Percentiles rank a stretch among this genome's conserved stretches.
Conservation (phyloP, 441 rosid species). For the Breynia disticha region DNA sequence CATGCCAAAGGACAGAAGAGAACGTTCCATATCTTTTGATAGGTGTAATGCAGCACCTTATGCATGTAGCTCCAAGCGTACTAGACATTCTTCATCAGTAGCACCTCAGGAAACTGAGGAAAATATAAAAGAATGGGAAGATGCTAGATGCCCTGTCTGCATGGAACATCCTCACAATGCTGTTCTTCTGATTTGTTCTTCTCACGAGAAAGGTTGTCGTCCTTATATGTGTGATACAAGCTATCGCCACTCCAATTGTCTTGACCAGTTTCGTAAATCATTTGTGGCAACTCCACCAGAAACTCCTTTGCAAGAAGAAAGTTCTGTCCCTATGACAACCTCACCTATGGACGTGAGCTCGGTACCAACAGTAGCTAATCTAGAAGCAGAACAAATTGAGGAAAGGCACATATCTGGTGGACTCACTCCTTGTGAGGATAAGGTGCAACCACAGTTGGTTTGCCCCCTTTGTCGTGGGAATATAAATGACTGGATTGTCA, state of each 20-base stretch:
- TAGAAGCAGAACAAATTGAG: conserved; percentile 29
- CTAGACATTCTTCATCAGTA: conserved; percentile 26
- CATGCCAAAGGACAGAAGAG: conserved; percentile 75
- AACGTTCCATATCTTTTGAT: conserved; percentile 46
- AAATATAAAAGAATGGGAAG: conserved; percentile 60
- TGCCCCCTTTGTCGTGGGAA: conserved; percentile 93
- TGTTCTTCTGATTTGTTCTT: conserved; percentile 59
- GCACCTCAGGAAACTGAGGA: conserved; percentile 31
- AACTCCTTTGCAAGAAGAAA: conserved; percentile 27
- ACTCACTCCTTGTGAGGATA: conserved; percentile 26
- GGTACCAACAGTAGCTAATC: conserved; percentile 23
- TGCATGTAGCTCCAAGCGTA: conserved; percentile 34
- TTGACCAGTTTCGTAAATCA: conserved; percentile 72
- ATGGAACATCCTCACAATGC: conserved; percentile 89
- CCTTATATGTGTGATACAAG: conserved; percentile 83
- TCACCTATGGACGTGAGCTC: conserved; percentile 20
- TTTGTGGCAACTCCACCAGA: conserved; percentile 29
- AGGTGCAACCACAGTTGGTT: conserved; percentile 36
- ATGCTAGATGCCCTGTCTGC: conserved; percentile 72
- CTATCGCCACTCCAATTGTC: conserved; percentile 72
- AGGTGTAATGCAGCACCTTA: conserved; percentile 45
- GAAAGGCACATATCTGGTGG: conserved; percentile 25
- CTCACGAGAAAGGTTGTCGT: conserved; percentile 74
- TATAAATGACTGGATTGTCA: conserved; percentile 70
- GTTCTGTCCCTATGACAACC: conserved; percentile 9